Conservation (phyloP, 257 asterid species). For the Cordia subcordata region DNA sequence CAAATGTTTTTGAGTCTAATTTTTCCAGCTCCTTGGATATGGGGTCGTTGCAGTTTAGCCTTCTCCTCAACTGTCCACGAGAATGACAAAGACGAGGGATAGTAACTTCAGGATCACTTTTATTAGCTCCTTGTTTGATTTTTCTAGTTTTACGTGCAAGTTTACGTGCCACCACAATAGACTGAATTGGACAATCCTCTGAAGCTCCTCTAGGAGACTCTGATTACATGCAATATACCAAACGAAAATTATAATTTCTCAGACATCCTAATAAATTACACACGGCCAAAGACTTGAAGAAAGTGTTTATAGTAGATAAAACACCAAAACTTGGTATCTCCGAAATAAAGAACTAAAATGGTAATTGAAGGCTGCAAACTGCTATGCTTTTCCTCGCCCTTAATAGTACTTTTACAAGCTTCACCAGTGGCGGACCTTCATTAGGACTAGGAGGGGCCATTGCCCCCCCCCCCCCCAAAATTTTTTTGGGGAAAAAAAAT, state of each 20-base stretch:
- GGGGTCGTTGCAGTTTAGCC: slow-evolving; percentile 7
- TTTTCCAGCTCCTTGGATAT: slow-evolving; percentile 20
- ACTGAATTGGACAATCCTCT: not conserved
- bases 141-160: slow-evolving; percentile 20
- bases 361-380: no score
- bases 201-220: not conserved
- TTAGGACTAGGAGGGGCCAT: no score
- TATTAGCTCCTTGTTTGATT: slow-evolving; percentile 10
- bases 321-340: not conserved
- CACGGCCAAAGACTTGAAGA: not conserved
- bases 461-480: no score
- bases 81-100: slow-evolving; percentile 17
- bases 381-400: no score
- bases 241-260: not conserved
- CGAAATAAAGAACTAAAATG: not conserved
- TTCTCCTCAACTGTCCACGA: slow-evolving; percentile 40
- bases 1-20: slow-evolving; percentile 43
- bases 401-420: no score
- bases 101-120: slow-evolving; percentile 18
- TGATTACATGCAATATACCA: not conserved
- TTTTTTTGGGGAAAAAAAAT: no score
- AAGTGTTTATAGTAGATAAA: not conserved
- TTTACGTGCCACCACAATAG: not conserved
- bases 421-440: no score
- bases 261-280: not conserved